Conservation (phyloP, 176 grass and related monocot species). For the Oryza longistaminata region DNA sequence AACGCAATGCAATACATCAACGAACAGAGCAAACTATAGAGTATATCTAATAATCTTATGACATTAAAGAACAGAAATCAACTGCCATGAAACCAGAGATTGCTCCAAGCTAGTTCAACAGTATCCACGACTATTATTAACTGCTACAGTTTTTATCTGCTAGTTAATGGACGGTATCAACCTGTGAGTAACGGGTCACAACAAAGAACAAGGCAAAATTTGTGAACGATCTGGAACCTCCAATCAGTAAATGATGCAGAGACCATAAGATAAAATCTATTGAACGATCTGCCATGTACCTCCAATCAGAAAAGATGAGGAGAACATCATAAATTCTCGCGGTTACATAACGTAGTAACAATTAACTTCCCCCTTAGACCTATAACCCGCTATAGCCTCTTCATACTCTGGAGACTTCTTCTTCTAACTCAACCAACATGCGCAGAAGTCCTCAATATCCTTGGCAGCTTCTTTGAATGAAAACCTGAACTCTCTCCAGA, state of each 20-base stretch:
- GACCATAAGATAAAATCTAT: neutral
- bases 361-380: constrained; percentile 39
- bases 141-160: neutral
- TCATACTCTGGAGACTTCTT: constrained; percentile 61
- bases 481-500: constrained; percentile 89
- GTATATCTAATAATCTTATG: too few relatives aligned
- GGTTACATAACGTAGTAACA: neutral
- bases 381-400: constrained; percentile 64
- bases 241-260: neutral
- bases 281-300: neutral
- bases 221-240: neutral
- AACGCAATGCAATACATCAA: too few relatives aligned
- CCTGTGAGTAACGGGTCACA: too few relatives aligned
- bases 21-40: too few relatives aligned
- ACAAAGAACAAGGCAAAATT: neutral
- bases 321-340: neutral
- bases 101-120: too few relatives aligned
- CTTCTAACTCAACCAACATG: constrained; percentile 74
- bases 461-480: constrained; percentile 68
- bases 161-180: neutral
- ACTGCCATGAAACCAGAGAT: neutral
- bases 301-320: neutral
- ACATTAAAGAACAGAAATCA: too few relatives aligned
- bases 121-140: neutral
- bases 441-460: constrained; percentile 80